Conservation (phyloP, 257 asterid species). For the Capsicum rhomboideum region DNA sequence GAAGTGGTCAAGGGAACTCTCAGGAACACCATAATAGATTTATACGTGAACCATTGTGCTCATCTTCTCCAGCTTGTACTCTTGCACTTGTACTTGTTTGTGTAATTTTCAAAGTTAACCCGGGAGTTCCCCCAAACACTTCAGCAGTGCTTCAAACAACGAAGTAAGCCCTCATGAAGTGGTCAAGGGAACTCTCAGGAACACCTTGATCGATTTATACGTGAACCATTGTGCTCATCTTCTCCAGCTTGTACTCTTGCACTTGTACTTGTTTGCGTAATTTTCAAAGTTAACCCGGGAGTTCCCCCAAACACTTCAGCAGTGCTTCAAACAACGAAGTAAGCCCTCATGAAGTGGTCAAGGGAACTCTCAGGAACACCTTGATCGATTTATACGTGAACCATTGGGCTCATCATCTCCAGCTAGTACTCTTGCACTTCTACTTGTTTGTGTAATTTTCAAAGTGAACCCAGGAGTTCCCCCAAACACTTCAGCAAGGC, state of each 20-base stretch:
- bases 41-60: background rate
- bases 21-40: background rate
- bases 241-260: background rate
- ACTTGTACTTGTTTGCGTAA: background rate
- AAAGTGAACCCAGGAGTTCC: background rate
- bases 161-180: no score
- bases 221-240: background rate
- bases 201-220: background rate
- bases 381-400: background rate
- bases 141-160: no score
- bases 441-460: background rate
- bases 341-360: no score
- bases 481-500: background rate
- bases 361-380: no score
- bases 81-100: background rate
- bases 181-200: no score
- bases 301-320: no score
- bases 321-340: no score
- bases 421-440: background rate
- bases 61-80: background rate
- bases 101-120: background rate
- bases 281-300: no score
- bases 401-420: background rate
- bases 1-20: background rate
- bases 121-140: no score